A percentile compares a stretch with the other conserved stretches of the same genome.
Evolutionary conservation across 1,284 basidiomycete species (phyloP).

Genomic region (Ganoderma lingzhi): DNA sequence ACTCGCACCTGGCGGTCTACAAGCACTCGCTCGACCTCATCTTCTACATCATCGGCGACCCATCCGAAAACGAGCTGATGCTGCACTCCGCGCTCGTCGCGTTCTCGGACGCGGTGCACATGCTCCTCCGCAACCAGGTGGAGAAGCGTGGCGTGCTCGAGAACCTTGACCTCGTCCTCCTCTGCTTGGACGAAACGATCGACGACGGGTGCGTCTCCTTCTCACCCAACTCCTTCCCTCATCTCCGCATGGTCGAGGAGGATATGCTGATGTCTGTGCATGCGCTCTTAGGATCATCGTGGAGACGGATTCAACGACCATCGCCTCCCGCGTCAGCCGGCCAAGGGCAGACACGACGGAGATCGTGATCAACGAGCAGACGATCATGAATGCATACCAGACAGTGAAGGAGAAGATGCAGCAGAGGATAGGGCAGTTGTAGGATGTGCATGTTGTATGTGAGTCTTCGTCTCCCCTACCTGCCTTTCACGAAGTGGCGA

Average conservation of each 20-base stretch:
- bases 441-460: conserved; percentile 32
- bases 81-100: conserved; percentile 85
- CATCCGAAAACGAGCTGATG: conserved; percentile 97
- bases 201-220: conserved; percentile 89
- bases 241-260: background rate
- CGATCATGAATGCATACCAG: conserved; percentile 91
- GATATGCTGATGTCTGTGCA: background rate
- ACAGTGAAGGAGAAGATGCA: conserved; percentile 86
- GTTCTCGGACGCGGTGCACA: conserved; percentile 86
- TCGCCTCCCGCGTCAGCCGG: conserved; percentile 93
- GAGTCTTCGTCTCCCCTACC: background rate
- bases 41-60: conserved; percentile 92
- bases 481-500: background rate
- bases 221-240: background rate
- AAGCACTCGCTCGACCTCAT: conserved; percentile 95
- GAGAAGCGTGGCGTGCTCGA: conserved; percentile 97
- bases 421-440: conserved; percentile 66
- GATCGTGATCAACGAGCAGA: conserved; percentile 99
- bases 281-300: conserved; percentile 82
- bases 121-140: conserved; percentile 90
- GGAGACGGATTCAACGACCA: conserved; percentile 95
- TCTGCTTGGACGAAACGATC: conserved; percentile 96
- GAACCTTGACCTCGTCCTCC: conserved; percentile 92
- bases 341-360: conserved; percentile 94
- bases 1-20: conserved; percentile 92